These are phyloP conservation scores for Patellifolia procumbens DNA, from an alignment of 179 eudicot species.

Conservation along the genomic window DNA sequence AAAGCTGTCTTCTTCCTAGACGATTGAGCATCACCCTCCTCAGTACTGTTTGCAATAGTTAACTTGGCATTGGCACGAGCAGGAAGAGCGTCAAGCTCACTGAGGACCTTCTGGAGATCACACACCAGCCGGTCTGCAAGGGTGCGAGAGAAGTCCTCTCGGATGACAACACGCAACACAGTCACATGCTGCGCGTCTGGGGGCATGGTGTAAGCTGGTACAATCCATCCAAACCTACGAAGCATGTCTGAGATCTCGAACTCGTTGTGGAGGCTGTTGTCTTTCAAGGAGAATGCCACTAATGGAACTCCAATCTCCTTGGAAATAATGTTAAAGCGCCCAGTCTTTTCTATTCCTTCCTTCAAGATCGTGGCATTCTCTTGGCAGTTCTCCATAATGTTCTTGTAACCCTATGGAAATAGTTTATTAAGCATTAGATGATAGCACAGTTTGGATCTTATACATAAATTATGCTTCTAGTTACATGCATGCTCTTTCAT, in stretches of 20 bases:
- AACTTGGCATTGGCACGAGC: slow-evolving; percentile 39
- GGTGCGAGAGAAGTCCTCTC: slow-evolving; percentile 44
- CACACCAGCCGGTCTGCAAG: slow-evolving; percentile 37
- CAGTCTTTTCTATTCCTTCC: slow-evolving; percentile 34
- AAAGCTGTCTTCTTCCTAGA: slow-evolving; percentile 32
- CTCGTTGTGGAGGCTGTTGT: slow-evolving; percentile 38
- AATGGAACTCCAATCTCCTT: slow-evolving; percentile 41
- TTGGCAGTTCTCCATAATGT: slow-evolving; percentile 46
- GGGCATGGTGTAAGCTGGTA: slow-evolving; percentile 47
- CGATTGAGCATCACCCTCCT: not conserved
- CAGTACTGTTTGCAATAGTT: not conserved
- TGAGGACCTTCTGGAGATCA: slow-evolving; percentile 32
- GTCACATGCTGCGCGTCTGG: slow-evolving; percentile 40
- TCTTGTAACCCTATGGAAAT: slow-evolving; percentile 35
- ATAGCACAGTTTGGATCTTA: too few species aligned
- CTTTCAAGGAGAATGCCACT: slow-evolving; percentile 43
- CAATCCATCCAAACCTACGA: slow-evolving; percentile 42
- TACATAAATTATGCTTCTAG: too few species aligned
- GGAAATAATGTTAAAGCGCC: slow-evolving; percentile 33
- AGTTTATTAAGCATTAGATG: not conserved
- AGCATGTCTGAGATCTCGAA: slow-evolving; percentile 43
- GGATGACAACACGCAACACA: slow-evolving; percentile 39
- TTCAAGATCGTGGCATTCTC: slow-evolving; percentile 35
- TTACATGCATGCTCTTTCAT: too few species aligned
- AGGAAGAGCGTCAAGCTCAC: slow-evolving; percentile 36